These are phyloP conservation scores for Achaetomiella virescens DNA, from an alignment of 495 filamentous ascomycete species.

Conservation along the genomic window DNA sequence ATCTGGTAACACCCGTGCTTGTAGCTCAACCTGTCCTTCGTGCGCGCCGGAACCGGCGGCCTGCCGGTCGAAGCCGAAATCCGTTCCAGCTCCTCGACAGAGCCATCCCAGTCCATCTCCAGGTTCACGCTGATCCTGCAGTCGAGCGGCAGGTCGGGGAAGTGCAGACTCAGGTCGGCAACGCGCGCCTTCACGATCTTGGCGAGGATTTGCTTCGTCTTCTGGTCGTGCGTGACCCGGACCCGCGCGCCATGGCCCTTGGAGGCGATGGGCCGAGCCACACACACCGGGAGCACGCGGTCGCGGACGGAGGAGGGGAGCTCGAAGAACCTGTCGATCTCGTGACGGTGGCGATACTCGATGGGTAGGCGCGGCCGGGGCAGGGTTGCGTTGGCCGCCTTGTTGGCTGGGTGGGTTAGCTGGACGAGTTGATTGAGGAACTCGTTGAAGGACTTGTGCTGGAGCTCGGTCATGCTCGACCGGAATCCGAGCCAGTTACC, in stretches of 20 bases:
- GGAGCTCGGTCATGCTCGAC: constrained; percentile 75
- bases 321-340: constrained; percentile 76
- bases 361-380: constrained; percentile 54
- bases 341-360: constrained; percentile 71
- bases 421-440: constrained; percentile 69
- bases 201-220: constrained; percentile 62
- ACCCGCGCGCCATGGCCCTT: constrained; percentile 57
- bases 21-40: constrained; percentile 87
- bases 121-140: constrained; percentile 86
- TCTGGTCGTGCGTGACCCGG: constrained; percentile 70
- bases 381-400: constrained; percentile 22
- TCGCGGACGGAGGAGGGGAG: constrained; percentile 51
- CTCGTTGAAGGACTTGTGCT: constrained; percentile 72
- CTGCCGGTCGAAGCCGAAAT: constrained; percentile 27
- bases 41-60: constrained; percentile 53
- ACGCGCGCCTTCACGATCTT: constrained; percentile 86
- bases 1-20: constrained; percentile 76
- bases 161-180: constrained; percentile 75
- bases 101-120: constrained; percentile 78
- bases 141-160: constrained; percentile 66
- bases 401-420: constrained; percentile 44
- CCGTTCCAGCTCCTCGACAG: constrained; percentile 49
- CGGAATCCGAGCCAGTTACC: constrained; percentile 53
- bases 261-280: constrained; percentile 47
- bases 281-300: constrained; percentile 34